Percentiles rank a stretch among this genome's conserved stretches.
phyloP scores from a whole-genome alignment of 306 rosid genomes.

The Urtica urens region DNA sequence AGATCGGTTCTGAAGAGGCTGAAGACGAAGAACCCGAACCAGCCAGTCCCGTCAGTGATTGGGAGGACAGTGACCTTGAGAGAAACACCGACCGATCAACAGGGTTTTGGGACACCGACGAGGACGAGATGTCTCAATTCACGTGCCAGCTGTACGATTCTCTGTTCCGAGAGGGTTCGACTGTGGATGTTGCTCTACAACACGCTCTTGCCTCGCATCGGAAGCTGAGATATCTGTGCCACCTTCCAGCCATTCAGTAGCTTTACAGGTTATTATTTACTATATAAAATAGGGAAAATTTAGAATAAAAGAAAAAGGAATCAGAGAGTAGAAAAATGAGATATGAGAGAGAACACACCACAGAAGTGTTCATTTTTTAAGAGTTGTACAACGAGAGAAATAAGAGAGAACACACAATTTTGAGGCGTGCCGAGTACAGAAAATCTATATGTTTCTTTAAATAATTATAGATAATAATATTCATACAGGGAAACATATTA shows the following conservation, averaged over 20 bases:
- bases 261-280: slow-evolving; percentile 16
- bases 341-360: slow-evolving; percentile 3
- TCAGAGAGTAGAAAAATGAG: neutral
- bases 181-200: slow-evolving; percentile 56
- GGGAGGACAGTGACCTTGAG: slow-evolving; percentile 88
- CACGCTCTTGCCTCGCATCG: slow-evolving; percentile 75
- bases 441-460: slow-evolving; percentile 2
- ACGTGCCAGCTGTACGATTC: slow-evolving; percentile 67
- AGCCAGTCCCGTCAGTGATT: slow-evolving; percentile 74
- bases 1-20: slow-evolving; percentile 82
- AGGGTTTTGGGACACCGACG: slow-evolving; percentile 57
- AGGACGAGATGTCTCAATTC: slow-evolving; percentile 78
- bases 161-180: slow-evolving; percentile 61
- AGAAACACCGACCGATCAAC: slow-evolving; percentile 31
- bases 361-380: slow-evolving; percentile 1
- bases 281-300: slow-evolving; percentile 3
- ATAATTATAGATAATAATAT: neutral
- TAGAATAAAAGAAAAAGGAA: neutral
- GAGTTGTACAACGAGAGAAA: slow-evolving; percentile 17
- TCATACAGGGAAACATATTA: neutral
- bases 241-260: slow-evolving; percentile 53
- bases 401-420: slow-evolving; percentile 36
- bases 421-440: slow-evolving; percentile 30
- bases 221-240: slow-evolving; percentile 77
- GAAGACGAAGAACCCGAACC: slow-evolving; percentile 61